Conservation (phyloP, 306 rosid genomes). For the Quercus alba region DNA sequence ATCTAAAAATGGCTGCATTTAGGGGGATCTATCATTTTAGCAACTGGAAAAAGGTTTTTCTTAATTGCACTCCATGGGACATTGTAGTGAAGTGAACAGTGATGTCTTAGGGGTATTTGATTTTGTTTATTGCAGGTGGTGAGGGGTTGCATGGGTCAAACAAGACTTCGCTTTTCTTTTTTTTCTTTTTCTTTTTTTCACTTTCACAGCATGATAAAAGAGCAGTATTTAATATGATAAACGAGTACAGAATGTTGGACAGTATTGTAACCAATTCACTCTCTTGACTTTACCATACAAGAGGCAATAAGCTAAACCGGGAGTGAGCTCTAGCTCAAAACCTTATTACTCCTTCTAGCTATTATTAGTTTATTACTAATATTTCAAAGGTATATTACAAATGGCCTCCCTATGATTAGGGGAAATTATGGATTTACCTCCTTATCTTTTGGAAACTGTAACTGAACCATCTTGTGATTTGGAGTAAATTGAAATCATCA, state of each 20-base stretch:
- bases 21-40: neutral
- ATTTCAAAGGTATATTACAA: too few species aligned
- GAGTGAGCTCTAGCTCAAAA: too few species aligned
- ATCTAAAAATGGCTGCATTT: neutral
- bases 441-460: neutral
- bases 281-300: neutral
- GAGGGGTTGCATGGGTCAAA: neutral
- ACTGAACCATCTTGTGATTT: neutral
- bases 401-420: too few species aligned
- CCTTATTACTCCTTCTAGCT: neutral
- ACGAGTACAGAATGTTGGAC: neutral
- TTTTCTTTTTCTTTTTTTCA: neutral
- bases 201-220: neutral
- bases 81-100: neutral
- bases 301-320: neutral
- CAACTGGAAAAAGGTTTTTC: neutral
- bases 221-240: neutral
- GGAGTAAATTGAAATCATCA: neutral
- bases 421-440: neutral
- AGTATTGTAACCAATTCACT: neutral
- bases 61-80: neutral
- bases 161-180: neutral
- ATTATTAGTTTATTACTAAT: neutral
- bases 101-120: neutral
- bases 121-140: neutral